A percentile compares a stretch with the other conserved stretches of the same genome.
These are phyloP conservation scores for Dissophora ornata DNA, from an alignment of 192 early-diverging fungal species.

Conservation along the genomic window DNA sequence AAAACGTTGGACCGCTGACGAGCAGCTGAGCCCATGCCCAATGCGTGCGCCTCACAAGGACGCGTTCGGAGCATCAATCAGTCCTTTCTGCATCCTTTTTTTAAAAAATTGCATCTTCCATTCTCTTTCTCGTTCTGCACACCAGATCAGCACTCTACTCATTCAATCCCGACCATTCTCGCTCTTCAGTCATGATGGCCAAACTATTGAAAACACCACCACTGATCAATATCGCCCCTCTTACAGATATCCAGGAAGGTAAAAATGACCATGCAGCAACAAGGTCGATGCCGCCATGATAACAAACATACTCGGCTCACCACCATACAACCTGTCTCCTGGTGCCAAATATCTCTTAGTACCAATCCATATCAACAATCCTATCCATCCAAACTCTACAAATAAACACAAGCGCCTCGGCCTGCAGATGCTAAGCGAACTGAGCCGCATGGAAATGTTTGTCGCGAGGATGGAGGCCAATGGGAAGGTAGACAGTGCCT, in stretches of 20 bases:
- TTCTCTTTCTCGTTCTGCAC: too few relatives aligned
- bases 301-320: too few relatives aligned
- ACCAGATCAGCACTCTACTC: too few relatives aligned
- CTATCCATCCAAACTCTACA: conserved; percentile 44
- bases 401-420: conserved; percentile 53
- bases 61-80: too few relatives aligned
- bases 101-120: too few relatives aligned
- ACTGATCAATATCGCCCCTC: conserved; percentile 46
- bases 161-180: too few relatives aligned
- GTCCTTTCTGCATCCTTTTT: too few relatives aligned
- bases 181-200: conserved; percentile 21
- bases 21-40: too few relatives aligned
- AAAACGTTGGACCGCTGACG: too few relatives aligned
- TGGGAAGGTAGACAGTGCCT: conserved; percentile 15
- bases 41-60: too few relatives aligned
- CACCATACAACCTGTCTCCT: too few relatives aligned
- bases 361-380: conserved; percentile 52
- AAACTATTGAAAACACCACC: conserved; percentile 51
- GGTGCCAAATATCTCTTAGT: conserved; percentile 27
- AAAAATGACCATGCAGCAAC: not conserved
- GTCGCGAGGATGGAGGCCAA: conserved; percentile 52
- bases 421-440: conserved; percentile 47
- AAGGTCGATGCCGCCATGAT: not conserved
- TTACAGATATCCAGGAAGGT: conserved; percentile 53
- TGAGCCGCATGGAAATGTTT: conserved; percentile 49